Base-by-base conservation (phyloP, 73 alveolate genomes). In the Breviolum minutum region DNA sequence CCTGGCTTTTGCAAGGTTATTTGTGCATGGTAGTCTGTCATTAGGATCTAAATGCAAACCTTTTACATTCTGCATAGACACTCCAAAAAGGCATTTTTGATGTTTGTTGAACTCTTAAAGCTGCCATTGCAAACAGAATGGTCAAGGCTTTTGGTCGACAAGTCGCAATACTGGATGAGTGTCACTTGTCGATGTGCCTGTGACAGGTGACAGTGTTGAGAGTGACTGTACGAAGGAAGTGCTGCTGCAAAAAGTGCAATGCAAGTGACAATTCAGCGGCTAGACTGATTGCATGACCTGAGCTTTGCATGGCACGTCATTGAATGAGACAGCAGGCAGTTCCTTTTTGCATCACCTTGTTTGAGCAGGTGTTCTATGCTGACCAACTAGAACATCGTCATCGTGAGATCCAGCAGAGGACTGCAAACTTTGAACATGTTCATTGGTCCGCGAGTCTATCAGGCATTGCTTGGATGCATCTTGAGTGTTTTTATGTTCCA, bases 311-410 rank as follows among this genome's bases (percentile, higher is more conserved):
- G 0, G 54, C 54, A 40, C 54, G 2, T 68, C 77, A 17, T 14
- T 22, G 77, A 22, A 17, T 68, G 8, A 68, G 77, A 68, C 8
- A 68, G 77, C 77, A 2, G 24, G n/a, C 30, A 81, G 29, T 81
- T 66, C 63, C 30, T 17, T 30, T 26, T 30, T 63, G 64, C 5
- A 7, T 5, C 24, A 8, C 19, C 11, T 8, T 20, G 40, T 24
- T 17, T 14, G 64, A 48, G 70, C 62, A 91, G 97, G 97, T 91
- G 54, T 91, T 91, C 76, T 91, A 91, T 60, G 63, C 90, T 63
- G 79, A 79, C 63, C 97, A 91, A 40, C 97, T 91, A 19, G 97
- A 91, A 62, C 97, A 91, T 29, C 97, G 97, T 22, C 80, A 73
- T 17, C 84, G 97, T 4, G 80, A 54, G 27, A 40, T 74, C 68